phyloP scores from a whole-genome alignment of 345 rosid genomes.

The Eucalyptus camaldulensis region DNA sequence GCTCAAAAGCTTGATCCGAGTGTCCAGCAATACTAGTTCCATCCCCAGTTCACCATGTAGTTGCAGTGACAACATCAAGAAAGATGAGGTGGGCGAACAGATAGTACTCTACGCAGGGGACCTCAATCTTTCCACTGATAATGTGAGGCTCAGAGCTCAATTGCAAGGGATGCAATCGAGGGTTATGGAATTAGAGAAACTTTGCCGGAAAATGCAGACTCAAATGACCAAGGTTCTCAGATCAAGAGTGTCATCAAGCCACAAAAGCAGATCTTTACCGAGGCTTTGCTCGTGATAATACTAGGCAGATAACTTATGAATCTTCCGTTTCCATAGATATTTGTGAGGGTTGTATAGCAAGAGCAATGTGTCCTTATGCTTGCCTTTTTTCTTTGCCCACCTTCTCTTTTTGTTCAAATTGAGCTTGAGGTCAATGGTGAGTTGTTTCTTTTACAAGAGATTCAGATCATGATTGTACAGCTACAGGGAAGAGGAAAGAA shows the following conservation, averaged over 20 bases:
- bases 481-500: not conserved
- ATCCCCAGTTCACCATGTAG: constrained; percentile 5
- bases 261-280: constrained; percentile 53
- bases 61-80: not conserved
- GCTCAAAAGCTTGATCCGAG: constrained; percentile 27
- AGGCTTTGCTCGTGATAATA: constrained; percentile 65
- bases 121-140: constrained; percentile 22
- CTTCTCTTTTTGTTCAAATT: constrained; percentile 1
- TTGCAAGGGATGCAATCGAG: constrained; percentile 81
- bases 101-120: constrained; percentile 32
- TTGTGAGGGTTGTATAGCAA: constrained; percentile 3
- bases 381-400: not conserved
- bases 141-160: constrained; percentile 42
- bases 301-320: not conserved
- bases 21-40: not conserved
- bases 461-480: constrained; percentile 18
- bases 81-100: constrained; percentile 12
- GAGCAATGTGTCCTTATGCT: not conserved
- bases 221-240: constrained; percentile 68
- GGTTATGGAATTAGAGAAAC: constrained; percentile 77
- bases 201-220: constrained; percentile 70
- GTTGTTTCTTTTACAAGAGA: not conserved
- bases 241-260: constrained; percentile 31
- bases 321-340: not conserved
- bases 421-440: not conserved